Percentiles rank a stretch among this genome's conserved stretches.
phyloP scores from a whole-genome alignment of 805 yeast genomes.

The Wickerhamiella shivajii region DNA sequence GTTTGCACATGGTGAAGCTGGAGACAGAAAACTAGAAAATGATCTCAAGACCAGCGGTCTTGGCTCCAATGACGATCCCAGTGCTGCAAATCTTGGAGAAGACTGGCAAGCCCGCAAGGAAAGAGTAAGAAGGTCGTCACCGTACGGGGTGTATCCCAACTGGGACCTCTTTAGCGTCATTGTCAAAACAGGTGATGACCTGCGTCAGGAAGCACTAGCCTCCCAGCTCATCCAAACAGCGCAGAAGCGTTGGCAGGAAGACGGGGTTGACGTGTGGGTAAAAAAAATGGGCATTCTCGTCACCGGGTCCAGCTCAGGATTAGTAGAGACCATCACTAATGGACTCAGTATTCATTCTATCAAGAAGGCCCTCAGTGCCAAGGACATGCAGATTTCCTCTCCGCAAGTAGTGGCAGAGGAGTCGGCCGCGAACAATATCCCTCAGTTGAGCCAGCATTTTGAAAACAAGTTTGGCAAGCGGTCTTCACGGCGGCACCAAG shows the following conservation, averaged over 20 bases:
- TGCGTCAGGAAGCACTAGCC: conserved; percentile 96
- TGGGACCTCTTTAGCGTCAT: conserved; percentile 96
- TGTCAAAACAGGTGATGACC: conserved; percentile 90
- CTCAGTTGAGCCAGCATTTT: conserved; percentile 69
- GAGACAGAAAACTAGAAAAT: conserved; percentile 82
- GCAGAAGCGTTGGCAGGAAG: conserved; percentile 66
- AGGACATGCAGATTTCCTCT: conserved; percentile 17
- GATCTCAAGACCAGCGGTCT: conserved; percentile 79
- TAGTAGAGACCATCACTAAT: conserved; percentile 91
- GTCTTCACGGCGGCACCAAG: conserved; percentile 37
- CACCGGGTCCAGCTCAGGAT: conserved; percentile 79
- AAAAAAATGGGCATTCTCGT: conserved; percentile 84
- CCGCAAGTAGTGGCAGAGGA: conserved; percentile 30
- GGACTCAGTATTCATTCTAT: conserved; percentile 90
- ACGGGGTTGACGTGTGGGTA: conserved; percentile 70
- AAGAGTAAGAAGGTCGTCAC: conserved; percentile 63
- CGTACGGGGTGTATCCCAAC: conserved; percentile 71
- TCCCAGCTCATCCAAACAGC: conserved; percentile 84
- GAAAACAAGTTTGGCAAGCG: conserved; percentile 53
- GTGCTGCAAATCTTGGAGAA: conserved; percentile 62
- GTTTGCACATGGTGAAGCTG: conserved; percentile 52
- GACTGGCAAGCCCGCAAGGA: conserved; percentile 80
- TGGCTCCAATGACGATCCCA: conserved; percentile 25
- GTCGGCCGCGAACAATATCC: conserved; percentile 51
- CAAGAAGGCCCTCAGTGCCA: conserved; percentile 76